Evolutionary conservation across 441 rosid genomes (phyloP).

Genomic region (Jatropha multifida): DNA sequence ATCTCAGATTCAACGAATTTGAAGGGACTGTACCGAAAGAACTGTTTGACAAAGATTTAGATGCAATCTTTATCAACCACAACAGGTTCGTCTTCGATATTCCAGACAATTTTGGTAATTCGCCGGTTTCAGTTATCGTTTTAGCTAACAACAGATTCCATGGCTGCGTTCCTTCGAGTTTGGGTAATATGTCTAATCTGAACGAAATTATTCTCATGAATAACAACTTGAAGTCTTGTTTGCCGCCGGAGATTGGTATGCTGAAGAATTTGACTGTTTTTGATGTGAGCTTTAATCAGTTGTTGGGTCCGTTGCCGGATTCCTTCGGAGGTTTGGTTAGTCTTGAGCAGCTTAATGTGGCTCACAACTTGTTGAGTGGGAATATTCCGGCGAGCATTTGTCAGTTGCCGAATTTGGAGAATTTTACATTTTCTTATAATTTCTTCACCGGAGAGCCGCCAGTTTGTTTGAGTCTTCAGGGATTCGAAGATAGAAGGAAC

Average conservation of each 20-base stretch:
- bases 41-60: constrained; percentile 73
- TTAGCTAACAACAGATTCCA: constrained; percentile 80
- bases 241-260: constrained; percentile 70
- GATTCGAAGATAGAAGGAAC: constrained; percentile 61
- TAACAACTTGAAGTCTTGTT: constrained; percentile 70
- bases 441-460: constrained; percentile 92
- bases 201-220: constrained; percentile 81
- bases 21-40: constrained; percentile 82
- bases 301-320: constrained; percentile 75
- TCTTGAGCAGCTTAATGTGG: constrained; percentile 81
- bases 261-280: constrained; percentile 76
- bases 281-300: constrained; percentile 71
- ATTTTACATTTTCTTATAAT: constrained; percentile 71
- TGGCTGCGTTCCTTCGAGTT: constrained; percentile 82
- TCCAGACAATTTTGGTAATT: constrained; percentile 47
- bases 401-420: constrained; percentile 61
- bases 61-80: constrained; percentile 87
- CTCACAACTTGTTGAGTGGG: constrained; percentile 72
- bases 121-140: constrained; percentile 62
- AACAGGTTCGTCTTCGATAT: constrained; percentile 81
- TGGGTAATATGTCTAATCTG: constrained; percentile 84
- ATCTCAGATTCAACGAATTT: constrained; percentile 91
- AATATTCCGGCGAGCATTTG: constrained; percentile 72
- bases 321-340: constrained; percentile 61
- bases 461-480: constrained; percentile 51